These are phyloP conservation scores for Geoglossum glabrum DNA, from an alignment of 495 filamentous ascomycete species.

Conservation along the genomic window DNA sequence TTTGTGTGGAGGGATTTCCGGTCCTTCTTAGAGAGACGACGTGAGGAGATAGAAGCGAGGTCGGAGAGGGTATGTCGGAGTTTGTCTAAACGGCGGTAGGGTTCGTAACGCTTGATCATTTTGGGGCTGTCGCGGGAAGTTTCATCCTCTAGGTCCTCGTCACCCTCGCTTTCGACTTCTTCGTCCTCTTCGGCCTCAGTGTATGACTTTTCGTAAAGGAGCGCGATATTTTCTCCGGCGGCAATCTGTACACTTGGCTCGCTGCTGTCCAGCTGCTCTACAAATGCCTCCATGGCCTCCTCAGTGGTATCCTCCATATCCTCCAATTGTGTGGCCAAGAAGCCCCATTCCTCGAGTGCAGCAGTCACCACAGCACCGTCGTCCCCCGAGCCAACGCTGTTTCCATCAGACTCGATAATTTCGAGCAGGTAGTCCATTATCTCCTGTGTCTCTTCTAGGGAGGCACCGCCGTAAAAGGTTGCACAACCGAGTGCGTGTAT, in stretches of 20 bases:
- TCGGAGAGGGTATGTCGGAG: constrained; percentile 27
- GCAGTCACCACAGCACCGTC: constrained; percentile 59
- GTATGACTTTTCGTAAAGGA: constrained; percentile 73
- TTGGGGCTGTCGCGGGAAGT: constrained; percentile 22
- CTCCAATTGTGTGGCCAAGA: constrained; percentile 63
- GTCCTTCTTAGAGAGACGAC: constrained; percentile 57
- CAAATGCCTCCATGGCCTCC: constrained; percentile 61
- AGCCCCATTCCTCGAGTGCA: constrained; percentile 74
- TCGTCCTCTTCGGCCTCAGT: constrained; percentile 43
- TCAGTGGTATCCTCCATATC: constrained; percentile 59
- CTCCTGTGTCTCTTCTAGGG: constrained; percentile 45
- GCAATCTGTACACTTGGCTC: constrained; percentile 63
- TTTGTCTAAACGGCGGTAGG: constrained; percentile 21
- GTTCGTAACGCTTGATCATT: constrained; percentile 34
- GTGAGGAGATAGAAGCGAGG: constrained; percentile 39
- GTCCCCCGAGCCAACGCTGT: constrained; percentile 52
- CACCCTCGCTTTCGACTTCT: constrained; percentile 29
- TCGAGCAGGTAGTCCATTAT: constrained; percentile 71
- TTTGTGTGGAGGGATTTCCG: constrained; percentile 55
- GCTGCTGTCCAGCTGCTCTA: constrained; percentile 69
- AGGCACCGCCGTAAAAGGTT: constrained; percentile 62
- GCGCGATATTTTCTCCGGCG: constrained; percentile 75
- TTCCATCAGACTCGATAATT: constrained; percentile 69
- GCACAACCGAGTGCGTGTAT: constrained; percentile 56
- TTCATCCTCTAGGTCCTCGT: constrained; percentile 27